Base-by-base conservation (phyloP, 257 asterid species). In the Solanum pennellii region DNA sequence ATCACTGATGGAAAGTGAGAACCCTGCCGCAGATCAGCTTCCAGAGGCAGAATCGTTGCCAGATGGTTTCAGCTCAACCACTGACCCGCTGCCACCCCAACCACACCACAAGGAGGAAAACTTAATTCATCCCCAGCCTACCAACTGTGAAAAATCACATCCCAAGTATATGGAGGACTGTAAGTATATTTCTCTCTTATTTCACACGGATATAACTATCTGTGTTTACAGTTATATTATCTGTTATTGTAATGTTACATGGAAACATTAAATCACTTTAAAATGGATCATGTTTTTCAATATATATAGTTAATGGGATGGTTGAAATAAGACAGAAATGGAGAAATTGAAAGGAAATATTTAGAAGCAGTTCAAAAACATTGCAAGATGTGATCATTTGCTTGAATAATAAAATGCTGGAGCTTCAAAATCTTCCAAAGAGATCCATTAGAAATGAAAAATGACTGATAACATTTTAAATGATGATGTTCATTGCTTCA, bases 21-120 rank as follows among this genome's bases (percentile, higher is more conserved):
- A 87, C 83, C 44, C 94, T 25, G 95, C 89, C 65, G 94, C 65
- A 88, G 93, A 92, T 89, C 96, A 91, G 95, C 98, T 97, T 29
- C 99, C 99, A 14, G 98, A 93, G 88, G 98, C 92, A 31, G 98
- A 91, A 90, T 92, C 99, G 9, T 90, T 97, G 88, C 99, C 99
- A 1, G 99, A 97, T 87, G 99, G 99, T 21, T 97, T 97, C 71
- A 93, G 95, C 69, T 92, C 96, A 74, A 80, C 91, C 20, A 80
- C 87, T 60, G 94, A 89, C 31, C 88, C 86, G 62, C 86, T 87
- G 88, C 89, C 66, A 29, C 76, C 84, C 25, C 79, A 75, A 31
- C 83, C 59, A 9, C 88, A 90, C 89, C 94, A 93, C 87, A 94
- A 93, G 91, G 98, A 95, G 93, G 98, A 93, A 85, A 93, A 91